Percentiles rank a stretch among this genome's conserved stretches.
Evolutionary conservation across 2,329 filamentous ascomycete genomes (phyloP).

Genomic region (Boeremia exigua): DNA sequence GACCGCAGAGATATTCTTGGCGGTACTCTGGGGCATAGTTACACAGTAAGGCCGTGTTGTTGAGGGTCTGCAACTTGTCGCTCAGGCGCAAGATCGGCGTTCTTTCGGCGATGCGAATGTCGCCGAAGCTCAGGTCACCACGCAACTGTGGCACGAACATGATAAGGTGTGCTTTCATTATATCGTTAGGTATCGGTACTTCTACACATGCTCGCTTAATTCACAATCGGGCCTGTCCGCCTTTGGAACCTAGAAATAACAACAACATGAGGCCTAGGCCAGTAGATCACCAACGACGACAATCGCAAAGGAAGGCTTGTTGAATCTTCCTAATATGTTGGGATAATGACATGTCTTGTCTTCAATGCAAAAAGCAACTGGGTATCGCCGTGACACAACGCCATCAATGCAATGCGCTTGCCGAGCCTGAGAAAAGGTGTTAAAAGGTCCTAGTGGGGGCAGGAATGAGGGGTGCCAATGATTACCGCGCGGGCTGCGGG

Average conservation of each 20-base stretch:
- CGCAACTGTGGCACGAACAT: background rate
- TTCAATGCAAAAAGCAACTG: conserved; percentile 30
- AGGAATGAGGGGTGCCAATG: background rate
- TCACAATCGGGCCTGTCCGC: background rate
- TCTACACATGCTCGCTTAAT: background rate
- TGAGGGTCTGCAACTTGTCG: background rate
- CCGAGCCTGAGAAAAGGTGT: conserved; percentile 22
- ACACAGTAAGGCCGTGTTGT: background rate
- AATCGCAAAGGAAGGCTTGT: background rate
- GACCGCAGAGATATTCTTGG: background rate
- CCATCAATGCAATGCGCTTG: conserved; percentile 43
- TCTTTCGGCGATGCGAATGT: conserved; percentile 11
- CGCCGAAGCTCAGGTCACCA: conserved; percentile 3
- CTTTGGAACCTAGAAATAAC: background rate
- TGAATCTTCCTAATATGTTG: background rate
- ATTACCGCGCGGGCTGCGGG: conserved; percentile 36
- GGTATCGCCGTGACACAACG: conserved; percentile 42
- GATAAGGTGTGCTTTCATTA: background rate
- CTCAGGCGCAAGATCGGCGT: conserved; percentile 8
- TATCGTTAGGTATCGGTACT: conserved; percentile 8
- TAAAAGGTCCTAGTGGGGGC: conserved; percentile 1
- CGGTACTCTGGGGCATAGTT: background rate
- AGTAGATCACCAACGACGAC: background rate
- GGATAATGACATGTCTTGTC: conserved; percentile 11
- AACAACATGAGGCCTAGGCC: background rate